Evolutionary conservation across 1,284 basidiomycete genomes (phyloP), one percentile per base, ranked within the genome.

Genomic region (Austroboletus rostrupii): DNA sequence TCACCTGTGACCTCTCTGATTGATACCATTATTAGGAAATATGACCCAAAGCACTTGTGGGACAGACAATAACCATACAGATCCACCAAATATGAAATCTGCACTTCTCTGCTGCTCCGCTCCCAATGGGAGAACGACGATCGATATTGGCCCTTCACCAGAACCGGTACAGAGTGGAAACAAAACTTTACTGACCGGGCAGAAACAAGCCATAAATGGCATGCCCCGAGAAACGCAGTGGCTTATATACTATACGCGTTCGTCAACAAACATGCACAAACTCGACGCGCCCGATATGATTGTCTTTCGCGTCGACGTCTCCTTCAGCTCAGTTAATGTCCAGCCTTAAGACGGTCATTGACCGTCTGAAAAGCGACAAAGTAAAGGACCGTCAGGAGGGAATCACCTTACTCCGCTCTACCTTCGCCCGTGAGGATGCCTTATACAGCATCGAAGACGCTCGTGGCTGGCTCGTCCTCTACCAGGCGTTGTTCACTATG

Each of bases 321-420:
- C 26, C 39, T 48, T 21, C 9, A 7, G 21, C 6, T n/a, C 16
- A 20, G 44, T 40, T 28, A 56, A 68, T 73, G 70, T 67, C 62
- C 42, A 78, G 71, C 53, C 63, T 80, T 47, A 72, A 74, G 52
- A 64, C 68, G 42, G 77, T 85, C 12, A 66, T 87, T 31, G 65
- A 73, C 9, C 73, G 72, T 49, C 74, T 88, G 54, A 72, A 74
- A 48, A 84, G 83, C 59, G 77, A 81, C 52, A 92, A 85, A 60
- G 72, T 87, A 64, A 87, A 81, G 60, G 85, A 88, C 26, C 78
- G 92, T 11, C 77, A 82, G 52, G 80, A 87, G 51, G 91, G 83
- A 16, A 65, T 90, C 21, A 56, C 72, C 5, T 61, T 72, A 19
- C 71, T 94, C 29, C 78, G 81, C 32, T 74, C 75, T 21, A 71